Evolutionary conservation across 2,329 filamentous ascomycete genomes (phyloP).

Genomic region (Pseudocercospora musae): DNA sequence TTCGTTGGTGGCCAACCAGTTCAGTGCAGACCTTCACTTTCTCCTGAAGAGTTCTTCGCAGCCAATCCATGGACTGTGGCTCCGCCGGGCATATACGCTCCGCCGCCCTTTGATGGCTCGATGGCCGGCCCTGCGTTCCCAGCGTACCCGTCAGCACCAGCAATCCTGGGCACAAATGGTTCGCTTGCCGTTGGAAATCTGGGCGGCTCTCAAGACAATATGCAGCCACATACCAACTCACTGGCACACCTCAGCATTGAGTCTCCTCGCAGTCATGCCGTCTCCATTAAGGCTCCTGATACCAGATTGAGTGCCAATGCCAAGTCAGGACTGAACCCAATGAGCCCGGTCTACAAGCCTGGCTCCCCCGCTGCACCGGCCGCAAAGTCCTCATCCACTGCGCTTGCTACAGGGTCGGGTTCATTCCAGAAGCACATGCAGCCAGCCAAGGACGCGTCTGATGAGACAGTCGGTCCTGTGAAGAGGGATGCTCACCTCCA

Average conservation of each 20-base stretch:
- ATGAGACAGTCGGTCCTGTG: conserved; percentile 25
- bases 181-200: background rate
- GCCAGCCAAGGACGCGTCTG: conserved; percentile 8
- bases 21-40: conserved; percentile 19
- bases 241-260: conserved; percentile 19
- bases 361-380: conserved; percentile 4
- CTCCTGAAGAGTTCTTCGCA: conserved; percentile 21
- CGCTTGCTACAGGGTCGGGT: background rate
- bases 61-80: conserved; percentile 24
- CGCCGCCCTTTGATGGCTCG: conserved; percentile 32
- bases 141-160: conserved; percentile 7
- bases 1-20: conserved; percentile 13
- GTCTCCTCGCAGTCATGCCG: conserved; percentile 30
- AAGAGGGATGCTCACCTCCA: conserved; percentile 26
- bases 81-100: conserved; percentile 27
- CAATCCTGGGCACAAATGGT: background rate
- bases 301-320: conserved; percentile 20
- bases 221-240: conserved; percentile 24
- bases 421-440: conserved; percentile 20
- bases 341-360: conserved; percentile 40
- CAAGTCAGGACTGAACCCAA: conserved; percentile 37
- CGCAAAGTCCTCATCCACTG: conserved; percentile 1
- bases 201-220: conserved; percentile 18
- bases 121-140: conserved; percentile 23
- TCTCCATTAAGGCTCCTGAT: conserved; percentile 36